Percentiles rank a stretch among this genome's conserved stretches.
Conservation (phyloP, 768 basidiomycete species). For the Porphyrellus cyaneotinctus region DNA sequence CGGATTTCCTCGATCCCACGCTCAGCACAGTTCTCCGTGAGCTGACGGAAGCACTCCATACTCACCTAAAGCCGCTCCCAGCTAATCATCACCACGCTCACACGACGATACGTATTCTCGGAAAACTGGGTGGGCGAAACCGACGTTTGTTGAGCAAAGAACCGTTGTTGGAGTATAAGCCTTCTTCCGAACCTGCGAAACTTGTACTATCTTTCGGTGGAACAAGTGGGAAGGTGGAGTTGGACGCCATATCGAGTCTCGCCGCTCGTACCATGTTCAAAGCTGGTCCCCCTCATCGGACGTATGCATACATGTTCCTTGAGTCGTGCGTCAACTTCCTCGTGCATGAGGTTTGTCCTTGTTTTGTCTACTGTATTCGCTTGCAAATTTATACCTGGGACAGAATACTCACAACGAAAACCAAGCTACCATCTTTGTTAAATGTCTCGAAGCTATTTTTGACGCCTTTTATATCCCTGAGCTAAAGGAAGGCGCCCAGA, state of each 20-base stretch:
- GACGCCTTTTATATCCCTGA: conserved; percentile 71
- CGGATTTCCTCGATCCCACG: conserved; percentile 96
- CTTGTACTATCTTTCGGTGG: conserved; percentile 73
- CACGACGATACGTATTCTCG: conserved; percentile 92
- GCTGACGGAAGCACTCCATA: conserved; percentile 91
- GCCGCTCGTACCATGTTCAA: conserved; percentile 62
- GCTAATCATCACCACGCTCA: conserved; percentile 87
- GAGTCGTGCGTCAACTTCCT: conserved; percentile 69
- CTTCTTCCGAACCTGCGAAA: conserved; percentile 67
- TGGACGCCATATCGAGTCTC: conserved; percentile 61
- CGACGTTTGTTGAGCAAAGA: conserved; percentile 80
- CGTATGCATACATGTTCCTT: conserved; percentile 62
- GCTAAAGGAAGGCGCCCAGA: conserved; percentile 62
- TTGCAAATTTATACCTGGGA: conserved; percentile 6
- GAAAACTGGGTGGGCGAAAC: conserved; percentile 94
- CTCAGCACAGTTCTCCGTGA: conserved; percentile 89
- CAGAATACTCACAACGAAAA: conserved; percentile 73
- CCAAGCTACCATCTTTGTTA: conserved; percentile 67
- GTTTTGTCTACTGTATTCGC: not conserved
- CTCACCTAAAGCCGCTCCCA: conserved; percentile 85
- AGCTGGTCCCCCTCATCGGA: conserved; percentile 38
- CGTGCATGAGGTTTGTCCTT: conserved; percentile 63
- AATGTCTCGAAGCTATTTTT: conserved; percentile 70
- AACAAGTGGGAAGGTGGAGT: conserved; percentile 55
- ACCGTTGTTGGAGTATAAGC: conserved; percentile 65